phyloP scores from a whole-genome alignment of 768 basidiomycete genomes.

The Pleurotus citrinopileatus region DNA sequence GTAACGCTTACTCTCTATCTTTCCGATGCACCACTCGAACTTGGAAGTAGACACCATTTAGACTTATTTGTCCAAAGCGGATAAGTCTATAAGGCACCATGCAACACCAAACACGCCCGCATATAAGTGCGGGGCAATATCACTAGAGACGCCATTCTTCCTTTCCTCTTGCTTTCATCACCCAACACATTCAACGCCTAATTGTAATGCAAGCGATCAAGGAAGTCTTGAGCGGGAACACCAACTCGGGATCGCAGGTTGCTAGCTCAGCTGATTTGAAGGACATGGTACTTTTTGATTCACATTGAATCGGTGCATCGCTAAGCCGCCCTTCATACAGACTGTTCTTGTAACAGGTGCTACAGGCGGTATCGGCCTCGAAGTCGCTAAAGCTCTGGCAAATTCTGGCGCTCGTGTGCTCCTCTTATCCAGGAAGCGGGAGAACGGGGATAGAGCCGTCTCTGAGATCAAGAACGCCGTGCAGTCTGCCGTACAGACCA shows the following conservation, averaged over 20 bases:
- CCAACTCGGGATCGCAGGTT: background rate
- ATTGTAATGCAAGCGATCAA: slow-evolving; percentile 3
- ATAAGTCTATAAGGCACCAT: too few relatives aligned
- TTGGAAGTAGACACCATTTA: background rate
- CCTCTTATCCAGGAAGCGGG: slow-evolving; percentile 34
- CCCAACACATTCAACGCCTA: background rate
- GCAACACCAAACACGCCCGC: too few relatives aligned
- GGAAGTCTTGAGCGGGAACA: background rate
- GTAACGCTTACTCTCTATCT: background rate
- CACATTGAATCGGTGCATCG: too few relatives aligned
- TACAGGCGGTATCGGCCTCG: slow-evolving; percentile 34
- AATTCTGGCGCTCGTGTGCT: slow-evolving; percentile 42
- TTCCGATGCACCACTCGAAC: too few relatives aligned
- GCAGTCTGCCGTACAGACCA: background rate
- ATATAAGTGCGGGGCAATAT: too few relatives aligned
- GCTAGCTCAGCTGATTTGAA: background rate
- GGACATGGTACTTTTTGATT: background rate
- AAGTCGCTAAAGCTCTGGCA: slow-evolving; percentile 35
- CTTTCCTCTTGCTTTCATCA: background rate
- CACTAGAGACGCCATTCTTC: too few relatives aligned
- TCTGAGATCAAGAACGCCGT: background rate
- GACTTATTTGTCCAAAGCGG: background rate
- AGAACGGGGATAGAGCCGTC: slow-evolving; percentile 18
- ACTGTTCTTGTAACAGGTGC: background rate
- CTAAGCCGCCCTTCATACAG: background rate